These are phyloP conservation scores for Sugiyamaella floridensis DNA, from an alignment of 805 yeast genomes.

Conservation along the genomic window DNA sequence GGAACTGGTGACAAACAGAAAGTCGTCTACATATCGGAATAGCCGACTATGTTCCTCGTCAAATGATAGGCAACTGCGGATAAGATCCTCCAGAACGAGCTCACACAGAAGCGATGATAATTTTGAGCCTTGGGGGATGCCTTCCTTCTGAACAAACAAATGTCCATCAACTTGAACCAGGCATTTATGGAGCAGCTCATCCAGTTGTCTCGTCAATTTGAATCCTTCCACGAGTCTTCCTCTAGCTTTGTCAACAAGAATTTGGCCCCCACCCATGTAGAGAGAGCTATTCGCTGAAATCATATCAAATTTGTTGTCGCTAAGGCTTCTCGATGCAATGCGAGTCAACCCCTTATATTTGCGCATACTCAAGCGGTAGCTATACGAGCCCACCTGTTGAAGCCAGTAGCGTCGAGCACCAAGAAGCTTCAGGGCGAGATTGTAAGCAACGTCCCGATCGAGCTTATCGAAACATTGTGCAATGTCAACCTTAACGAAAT, in stretches of 20 bases:
- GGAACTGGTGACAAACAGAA: constrained; percentile 55
- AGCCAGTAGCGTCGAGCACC: background rate
- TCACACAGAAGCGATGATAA: constrained; percentile 72
- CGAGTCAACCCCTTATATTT: background rate
- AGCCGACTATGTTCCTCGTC: constrained; percentile 34
- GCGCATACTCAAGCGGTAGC: background rate
- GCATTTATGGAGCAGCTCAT: constrained; percentile 49
- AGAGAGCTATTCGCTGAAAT: background rate
- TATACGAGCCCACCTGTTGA: background rate
- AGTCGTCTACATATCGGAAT: constrained; percentile 78
- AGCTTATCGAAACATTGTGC: constrained; percentile 70
- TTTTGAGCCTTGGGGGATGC: constrained; percentile 81
- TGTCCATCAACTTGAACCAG: constrained; percentile 31
- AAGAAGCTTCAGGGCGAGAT: constrained; percentile 9
- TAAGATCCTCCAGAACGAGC: constrained; percentile 57
- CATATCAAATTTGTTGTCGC: background rate
- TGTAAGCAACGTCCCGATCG: constrained; percentile 16
- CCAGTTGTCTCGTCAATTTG: constrained; percentile 42
- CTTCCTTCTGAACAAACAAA: constrained; percentile 47
- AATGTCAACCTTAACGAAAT: constrained; percentile 67
- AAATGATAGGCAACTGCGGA: constrained; percentile 32
- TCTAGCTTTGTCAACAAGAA: constrained; percentile 24
- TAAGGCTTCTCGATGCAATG: background rate
- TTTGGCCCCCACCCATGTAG: background rate
- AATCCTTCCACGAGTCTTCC: constrained; percentile 34